phyloP scores from a whole-genome alignment of 2,329 filamentous ascomycete genomes.

The Clonostachys rosea region DNA sequence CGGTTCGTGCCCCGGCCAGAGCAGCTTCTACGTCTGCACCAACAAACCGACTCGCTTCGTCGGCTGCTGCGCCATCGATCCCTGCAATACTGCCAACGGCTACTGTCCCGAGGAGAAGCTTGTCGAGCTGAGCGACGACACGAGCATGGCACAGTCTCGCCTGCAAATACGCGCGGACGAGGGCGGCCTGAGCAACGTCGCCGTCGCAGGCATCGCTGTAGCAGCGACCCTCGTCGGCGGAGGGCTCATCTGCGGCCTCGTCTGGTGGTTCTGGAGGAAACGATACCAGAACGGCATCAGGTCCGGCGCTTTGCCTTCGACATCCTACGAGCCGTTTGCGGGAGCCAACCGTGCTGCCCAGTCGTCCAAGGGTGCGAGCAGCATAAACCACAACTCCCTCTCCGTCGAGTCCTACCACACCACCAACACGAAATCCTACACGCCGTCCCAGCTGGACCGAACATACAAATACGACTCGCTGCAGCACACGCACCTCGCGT shows the following conservation, averaged over 20 bases:
- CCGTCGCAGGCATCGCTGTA: slow-evolving; percentile 28
- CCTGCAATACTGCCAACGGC: slow-evolving; percentile 16
- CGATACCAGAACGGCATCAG: not conserved
- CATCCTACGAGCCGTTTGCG: slow-evolving; percentile 1
- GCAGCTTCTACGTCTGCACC: slow-evolving; percentile 28
- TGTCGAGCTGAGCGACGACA: slow-evolving; percentile 2
- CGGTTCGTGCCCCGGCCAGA: slow-evolving; percentile 20
- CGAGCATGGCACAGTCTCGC: slow-evolving; percentile 1
- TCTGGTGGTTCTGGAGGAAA: slow-evolving; percentile 10
- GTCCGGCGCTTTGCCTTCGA: not conserved
- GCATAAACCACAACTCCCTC: too few relatives aligned
- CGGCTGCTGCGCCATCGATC: slow-evolving; percentile 24
- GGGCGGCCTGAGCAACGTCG: slow-evolving; percentile 20
- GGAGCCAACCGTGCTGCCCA: not conserved
- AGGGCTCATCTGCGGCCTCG: slow-evolving; percentile 16
- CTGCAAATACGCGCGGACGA: not conserved
- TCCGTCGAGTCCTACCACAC: too few relatives aligned
- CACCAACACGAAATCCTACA: too few relatives aligned
- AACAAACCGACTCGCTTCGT: slow-evolving; percentile 20
- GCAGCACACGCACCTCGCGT: too few relatives aligned
- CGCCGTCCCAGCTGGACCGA: too few relatives aligned
- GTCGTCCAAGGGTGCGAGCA: too few relatives aligned
- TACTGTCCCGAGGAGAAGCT: slow-evolving; percentile 1
- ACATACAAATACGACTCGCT: too few relatives aligned
- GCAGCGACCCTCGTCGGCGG: slow-evolving; percentile 23